Base-by-base conservation (phyloP, 805 yeast species). In the Starmerella powellii region DNA sequence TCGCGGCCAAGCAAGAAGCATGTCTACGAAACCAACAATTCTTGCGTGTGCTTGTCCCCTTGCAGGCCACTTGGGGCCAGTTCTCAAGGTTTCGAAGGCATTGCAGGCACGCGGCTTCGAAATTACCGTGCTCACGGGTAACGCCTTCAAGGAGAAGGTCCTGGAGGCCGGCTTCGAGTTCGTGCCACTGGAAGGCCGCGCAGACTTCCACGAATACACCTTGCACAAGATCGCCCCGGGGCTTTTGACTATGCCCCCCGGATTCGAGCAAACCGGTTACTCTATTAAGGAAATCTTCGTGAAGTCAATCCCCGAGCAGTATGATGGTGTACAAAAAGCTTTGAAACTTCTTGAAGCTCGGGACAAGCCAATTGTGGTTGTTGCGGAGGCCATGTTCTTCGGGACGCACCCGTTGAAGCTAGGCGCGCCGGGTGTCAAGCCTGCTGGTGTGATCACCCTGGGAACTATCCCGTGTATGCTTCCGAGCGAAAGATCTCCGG, bases 391-490 rank as follows among this genome's bases (percentile, higher is more conserved):
- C 16, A 33, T 33, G 37, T 33, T 20, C 20, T 27, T 33, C n/a
- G 37, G 37, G 6, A 20, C 13, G 4, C 37, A 19, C n/a, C 37
- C 37, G 15, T 6, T 33, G 5, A 19, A 8, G 4, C 17, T 33
- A 10, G 28, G 17, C 5, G 17, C 37, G 4, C 37, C 37, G 4
- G 37, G 37, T 4, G 5, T 33, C 17, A 33, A 33, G 16, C 37
- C 37, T 11, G 27, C 24, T 4, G 37, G 37, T 20, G 37, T 33
- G 16, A 21, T 33, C 6, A 20, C 37, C 17, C 21, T 33, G 17
- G 37, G 37, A 8, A 33, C 37, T 6, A 33, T 33, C 16, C 37
- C 37, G n/a, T 33, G 37, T 17, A 20, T 33, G 27, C 37, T 33
- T 5, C 19, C 19, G 4, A 10, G 17, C 4, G 37, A 33, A n/a